Evolutionary conservation across 495 filamentous ascomycete species (phyloP), one percentile per base, ranked within the genome.

Genomic region (Astrothelium macrocarpum): DNA sequence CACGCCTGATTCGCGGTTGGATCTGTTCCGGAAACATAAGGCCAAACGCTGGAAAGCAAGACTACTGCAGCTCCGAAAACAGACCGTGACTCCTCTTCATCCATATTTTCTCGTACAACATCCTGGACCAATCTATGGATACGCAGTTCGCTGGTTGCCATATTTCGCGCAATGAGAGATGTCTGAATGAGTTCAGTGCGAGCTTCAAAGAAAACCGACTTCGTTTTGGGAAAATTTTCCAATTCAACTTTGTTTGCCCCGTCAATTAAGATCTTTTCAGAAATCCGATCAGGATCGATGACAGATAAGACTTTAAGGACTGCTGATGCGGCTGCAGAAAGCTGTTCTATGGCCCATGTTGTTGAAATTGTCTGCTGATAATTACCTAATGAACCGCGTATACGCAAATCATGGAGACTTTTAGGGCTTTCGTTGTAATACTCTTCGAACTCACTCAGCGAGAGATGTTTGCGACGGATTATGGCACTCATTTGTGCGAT

Each of bases 401-500:
- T 56, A 29, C 49, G 49, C 25, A 28, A 25, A 11, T 16, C 20
- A 20, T 56, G 49, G 49, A 56, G 49, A 56, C 11, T 56, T 20
- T 29, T 56, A 56, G 49, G 25, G 20, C 20, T 56, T 29, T 56
- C 49, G 29, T 29, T 56, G 49, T 56, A 56, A 29, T 56, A 56
- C 20, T 56, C 49, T 25, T 56, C 25, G 25, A 56, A 56, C 25
- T 56, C 49, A 56, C 25, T 56, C 25, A 56, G 49, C 29, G 49
- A 28, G 25, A 56, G 49, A 20, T 56, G 49, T 20, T 56, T 56
- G 5, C 49, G 49, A 29, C 49, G 49, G 25, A 56, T 29, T n/a
- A 56, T 56, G 49, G 49, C 49, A 20, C 49, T 56, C 49, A 56
- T 56, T 29, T 56, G 49, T 56, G 49, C 49, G 29, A 56, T 56